Base-by-base conservation (phyloP, 345 rosid genomes). In the Excoecaria agallocha region DNA sequence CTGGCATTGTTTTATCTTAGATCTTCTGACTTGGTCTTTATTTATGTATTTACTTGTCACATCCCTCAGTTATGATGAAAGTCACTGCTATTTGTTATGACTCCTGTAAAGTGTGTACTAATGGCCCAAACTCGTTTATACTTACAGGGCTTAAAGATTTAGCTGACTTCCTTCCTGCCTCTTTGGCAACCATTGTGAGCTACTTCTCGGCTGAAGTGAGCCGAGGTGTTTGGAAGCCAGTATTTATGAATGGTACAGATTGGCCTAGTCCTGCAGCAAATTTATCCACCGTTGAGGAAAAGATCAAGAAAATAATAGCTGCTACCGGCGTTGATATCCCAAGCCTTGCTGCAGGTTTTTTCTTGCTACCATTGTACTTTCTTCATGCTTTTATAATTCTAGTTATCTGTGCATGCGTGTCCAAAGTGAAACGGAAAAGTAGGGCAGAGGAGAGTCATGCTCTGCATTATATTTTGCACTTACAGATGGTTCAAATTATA, bases 251-350 rank as follows among this genome's bases (percentile, higher is more conserved):
- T 77, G 99, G 99, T 79, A 89, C 96, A 66, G 99, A 95, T 85
- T 95, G 99, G 99, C 99, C 99, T 15, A 95, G 98, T 79, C 99
- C 99, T 82, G 89, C 94, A 64, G 94, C 94, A 70, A 93, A 93
- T 86, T 82, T 95, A 71, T 86, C 89, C 41, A 79, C 45, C 6
- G 93, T 95, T 76, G 99, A 93, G 86, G 90, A 89, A 62, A 93
- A 91, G 78, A 89, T 95, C 57, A 91, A 93, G 85, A 93, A 90
- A 85, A 87, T 83, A 39, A 77, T 95, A 76, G 98, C 96, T 39
- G 96, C 92, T 74, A 90, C 96, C 79, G 99, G 98, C 41, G 96
- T 93, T 81, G 89, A 90, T 75, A 93, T 93, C 75, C 97, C 99
- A 49, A 95, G 90, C 83, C 89, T 93, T 76, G 70, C 94, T 58